These are phyloP conservation scores for Rubus idaeus DNA, from an alignment of 306 rosid species.

Conservation along the genomic window DNA sequence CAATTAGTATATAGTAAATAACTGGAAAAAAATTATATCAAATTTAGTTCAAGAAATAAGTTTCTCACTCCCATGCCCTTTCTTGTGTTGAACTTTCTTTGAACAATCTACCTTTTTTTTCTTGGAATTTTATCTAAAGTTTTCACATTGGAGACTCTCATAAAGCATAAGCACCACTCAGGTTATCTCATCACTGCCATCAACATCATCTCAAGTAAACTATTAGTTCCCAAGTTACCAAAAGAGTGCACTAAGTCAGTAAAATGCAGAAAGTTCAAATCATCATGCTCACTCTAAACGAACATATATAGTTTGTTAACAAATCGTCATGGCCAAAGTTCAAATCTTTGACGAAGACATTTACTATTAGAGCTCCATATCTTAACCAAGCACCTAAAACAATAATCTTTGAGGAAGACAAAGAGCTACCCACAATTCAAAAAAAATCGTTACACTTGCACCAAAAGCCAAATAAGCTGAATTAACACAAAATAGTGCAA, in stretches of 20 bases:
- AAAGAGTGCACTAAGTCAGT: neutral
- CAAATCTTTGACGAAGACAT: neutral
- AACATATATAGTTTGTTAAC: neutral
- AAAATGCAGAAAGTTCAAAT: neutral
- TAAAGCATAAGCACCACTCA: neutral
- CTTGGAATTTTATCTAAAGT: neutral
- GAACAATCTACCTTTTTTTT: no score
- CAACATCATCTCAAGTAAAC: neutral
- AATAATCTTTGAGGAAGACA: neutral
- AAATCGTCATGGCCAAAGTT: neutral
- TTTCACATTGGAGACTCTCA: neutral
- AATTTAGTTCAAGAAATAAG: no score
- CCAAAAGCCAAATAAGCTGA: neutral
- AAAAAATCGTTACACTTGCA: neutral
- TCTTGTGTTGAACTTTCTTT: no score
- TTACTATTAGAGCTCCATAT: neutral
- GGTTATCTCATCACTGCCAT: neutral
- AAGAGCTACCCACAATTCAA: conserved; percentile 13
- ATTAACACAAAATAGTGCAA: neutral
- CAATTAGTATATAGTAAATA: no score
- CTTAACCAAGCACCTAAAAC: neutral
- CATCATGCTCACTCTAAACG: neutral
- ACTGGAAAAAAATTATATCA: no score
- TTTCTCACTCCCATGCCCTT: no score
- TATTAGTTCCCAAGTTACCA: conserved; percentile 1